Percentiles rank a stretch among this genome's conserved stretches.
phyloP scores from a whole-genome alignment of 2,329 filamentous ascomycete genomes.

The Hypoxylon sp. region DNA sequence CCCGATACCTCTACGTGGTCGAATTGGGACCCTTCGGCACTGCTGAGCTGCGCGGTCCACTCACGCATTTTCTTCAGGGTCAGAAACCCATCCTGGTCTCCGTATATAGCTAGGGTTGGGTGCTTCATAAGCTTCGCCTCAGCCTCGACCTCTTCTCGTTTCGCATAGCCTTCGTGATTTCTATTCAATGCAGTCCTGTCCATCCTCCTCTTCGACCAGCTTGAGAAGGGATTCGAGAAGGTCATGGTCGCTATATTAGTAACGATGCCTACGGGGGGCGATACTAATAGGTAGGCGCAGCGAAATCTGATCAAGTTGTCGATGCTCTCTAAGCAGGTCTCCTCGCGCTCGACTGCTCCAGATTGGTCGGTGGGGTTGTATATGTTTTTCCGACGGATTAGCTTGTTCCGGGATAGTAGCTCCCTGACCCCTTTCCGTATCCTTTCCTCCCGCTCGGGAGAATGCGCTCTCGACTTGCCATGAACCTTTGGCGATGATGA shows the following conservation, averaged over 20 bases:
- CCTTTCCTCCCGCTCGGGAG: constrained; percentile 63
- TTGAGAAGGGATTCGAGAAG: constrained; percentile 56
- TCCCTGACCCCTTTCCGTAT: constrained; percentile 65
- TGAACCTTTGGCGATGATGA: constrained; percentile 56
- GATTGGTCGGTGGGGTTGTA: constrained; percentile 30
- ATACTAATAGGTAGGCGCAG: constrained; percentile 75
- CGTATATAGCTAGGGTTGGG: constrained; percentile 79
- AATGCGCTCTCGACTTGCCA: constrained; percentile 57
- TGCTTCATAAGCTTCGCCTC: constrained; percentile 71
- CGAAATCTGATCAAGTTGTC: constrained; percentile 56
- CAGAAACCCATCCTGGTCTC: constrained; percentile 81
- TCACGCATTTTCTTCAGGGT: constrained; percentile 72
- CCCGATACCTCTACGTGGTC: constrained; percentile 63
- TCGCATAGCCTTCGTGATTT: constrained; percentile 13
- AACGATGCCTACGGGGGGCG: constrained; percentile 73
- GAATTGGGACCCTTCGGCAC: constrained; percentile 62
- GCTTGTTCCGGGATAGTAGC: constrained; percentile 60
- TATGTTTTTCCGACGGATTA: constrained; percentile 47
- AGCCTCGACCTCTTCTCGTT: constrained; percentile 49
- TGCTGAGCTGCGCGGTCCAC: constrained; percentile 73
- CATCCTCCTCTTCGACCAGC: constrained; percentile 43
- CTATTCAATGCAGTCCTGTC: constrained; percentile 16
- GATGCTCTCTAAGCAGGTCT: constrained; percentile 51
- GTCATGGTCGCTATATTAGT: constrained; percentile 75
- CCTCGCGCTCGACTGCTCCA: constrained; percentile 41